Conservation (phyloP, 768 basidiomycete genomes). For the Sporobolomyces pararoseus region DNA sequence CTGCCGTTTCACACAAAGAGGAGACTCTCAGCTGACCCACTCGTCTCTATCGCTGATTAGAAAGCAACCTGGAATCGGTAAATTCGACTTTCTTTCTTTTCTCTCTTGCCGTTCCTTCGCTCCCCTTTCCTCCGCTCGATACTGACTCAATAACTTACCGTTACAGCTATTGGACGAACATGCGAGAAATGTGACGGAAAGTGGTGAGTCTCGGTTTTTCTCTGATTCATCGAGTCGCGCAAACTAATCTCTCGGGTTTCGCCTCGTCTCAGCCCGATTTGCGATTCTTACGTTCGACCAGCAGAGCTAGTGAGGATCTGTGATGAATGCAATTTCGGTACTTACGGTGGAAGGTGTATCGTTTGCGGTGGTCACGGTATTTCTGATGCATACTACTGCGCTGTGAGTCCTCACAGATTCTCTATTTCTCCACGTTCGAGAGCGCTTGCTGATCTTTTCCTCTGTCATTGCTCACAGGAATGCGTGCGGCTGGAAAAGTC, state of each 20-base stretch:
- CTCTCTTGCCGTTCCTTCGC: neutral
- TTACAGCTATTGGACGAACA: conserved; percentile 84
- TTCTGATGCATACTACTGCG: conserved; percentile 98
- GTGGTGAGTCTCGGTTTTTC: conserved; percentile 67
- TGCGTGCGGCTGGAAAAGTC: conserved; percentile 78
- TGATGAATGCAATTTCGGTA: conserved; percentile 99
- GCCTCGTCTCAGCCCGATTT: conserved; percentile 68
- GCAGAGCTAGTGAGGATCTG: conserved; percentile 97
- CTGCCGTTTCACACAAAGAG: neutral
- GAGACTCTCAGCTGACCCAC: neutral
- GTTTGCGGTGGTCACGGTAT: conserved; percentile 96
- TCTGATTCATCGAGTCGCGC: neutral
- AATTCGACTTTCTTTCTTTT: too few relatives aligned
- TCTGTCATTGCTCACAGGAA: conserved; percentile 33
- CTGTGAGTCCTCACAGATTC: conserved; percentile 66
- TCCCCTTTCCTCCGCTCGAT: neutral
- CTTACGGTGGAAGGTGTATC: conserved; percentile 94
- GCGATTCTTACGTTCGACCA: conserved; percentile 97
- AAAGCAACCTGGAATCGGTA: conserved; percentile 82
- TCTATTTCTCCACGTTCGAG: neutral
- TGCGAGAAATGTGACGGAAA: conserved; percentile 99
- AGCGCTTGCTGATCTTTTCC: neutral
- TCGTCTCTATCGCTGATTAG: neutral
- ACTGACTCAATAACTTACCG: too few relatives aligned
- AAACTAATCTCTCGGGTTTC: neutral